phyloP scores from a whole-genome alignment of 352 stramenopile species.

The Pythium brachiatum region DNA sequence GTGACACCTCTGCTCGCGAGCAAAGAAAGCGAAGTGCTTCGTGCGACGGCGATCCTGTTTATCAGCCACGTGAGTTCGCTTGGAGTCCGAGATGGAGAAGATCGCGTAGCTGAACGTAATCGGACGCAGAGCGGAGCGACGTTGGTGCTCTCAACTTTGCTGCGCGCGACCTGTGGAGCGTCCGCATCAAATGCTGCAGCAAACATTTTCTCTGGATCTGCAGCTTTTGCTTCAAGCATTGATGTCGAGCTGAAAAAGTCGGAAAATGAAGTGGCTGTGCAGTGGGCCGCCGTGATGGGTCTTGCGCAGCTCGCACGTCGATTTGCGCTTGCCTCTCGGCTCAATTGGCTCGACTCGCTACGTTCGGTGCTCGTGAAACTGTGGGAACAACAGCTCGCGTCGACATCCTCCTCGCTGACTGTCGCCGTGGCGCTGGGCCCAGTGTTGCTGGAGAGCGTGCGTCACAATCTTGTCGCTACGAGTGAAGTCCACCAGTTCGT shows the following conservation, averaged over 20 bases:
- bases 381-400: background rate
- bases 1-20: background rate
- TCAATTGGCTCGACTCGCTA: conserved; percentile 46
- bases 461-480: background rate
- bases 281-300: conserved; percentile 12
- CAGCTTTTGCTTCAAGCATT: background rate
- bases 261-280: background rate
- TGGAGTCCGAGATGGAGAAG: background rate
- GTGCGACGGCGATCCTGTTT: conserved; percentile 5
- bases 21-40: background rate
- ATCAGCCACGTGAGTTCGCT: conserved; percentile 15
- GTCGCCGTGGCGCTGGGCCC: conserved; percentile 6
- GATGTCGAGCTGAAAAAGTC: background rate
- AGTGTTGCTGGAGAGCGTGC: conserved; percentile 11
- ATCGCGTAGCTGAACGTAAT: background rate
- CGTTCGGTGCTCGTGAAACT: conserved; percentile 26
- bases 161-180: background rate
- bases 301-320: conserved; percentile 4
- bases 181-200: background rate
- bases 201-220: background rate
- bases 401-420: background rate
- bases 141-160: background rate
- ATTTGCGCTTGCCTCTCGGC: conserved; percentile 6
- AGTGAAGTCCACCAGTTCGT: conserved; percentile 12
- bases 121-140: background rate